These are phyloP conservation scores for Axilococcus clingmanii DNA, from an alignment of 139 green algal genomes.

Conservation along the genomic window DNA sequence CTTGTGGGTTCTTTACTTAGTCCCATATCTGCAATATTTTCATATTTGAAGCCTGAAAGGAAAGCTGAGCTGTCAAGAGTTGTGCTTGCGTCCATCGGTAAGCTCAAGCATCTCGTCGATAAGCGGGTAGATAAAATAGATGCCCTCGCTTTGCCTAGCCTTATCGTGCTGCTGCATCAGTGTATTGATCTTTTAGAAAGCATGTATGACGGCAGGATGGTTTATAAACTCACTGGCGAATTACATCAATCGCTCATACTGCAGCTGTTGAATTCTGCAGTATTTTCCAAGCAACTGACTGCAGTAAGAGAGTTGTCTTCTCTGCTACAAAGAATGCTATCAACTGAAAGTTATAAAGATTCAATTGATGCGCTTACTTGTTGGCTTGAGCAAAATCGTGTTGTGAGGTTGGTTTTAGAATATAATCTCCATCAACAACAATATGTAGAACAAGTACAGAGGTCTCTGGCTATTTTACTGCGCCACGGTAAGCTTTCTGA, in stretches of 20 bases:
- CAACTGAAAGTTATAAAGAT: too few relatives aligned
- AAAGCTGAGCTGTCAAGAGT: too few relatives aligned
- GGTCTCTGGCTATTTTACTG: slow-evolving; percentile 47
- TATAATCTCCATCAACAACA: slow-evolving; percentile 83
- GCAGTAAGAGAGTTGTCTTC: slow-evolving; percentile 29
- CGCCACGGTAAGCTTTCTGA: slow-evolving; percentile 30
- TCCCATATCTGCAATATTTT: too few relatives aligned
- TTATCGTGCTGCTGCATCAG: neutral
- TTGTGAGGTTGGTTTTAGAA: slow-evolving; percentile 63
- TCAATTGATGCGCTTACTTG: too few relatives aligned
- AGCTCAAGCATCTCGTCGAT: too few relatives aligned
- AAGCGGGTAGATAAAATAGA: too few relatives aligned
- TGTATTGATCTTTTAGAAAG: neutral
- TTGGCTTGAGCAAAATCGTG: slow-evolving; percentile 55
- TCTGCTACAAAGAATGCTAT: neutral
- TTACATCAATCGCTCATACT: slow-evolving; percentile 50
- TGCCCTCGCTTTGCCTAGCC: neutral
- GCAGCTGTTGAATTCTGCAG: slow-evolving; percentile 53
- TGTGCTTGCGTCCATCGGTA: too few relatives aligned
- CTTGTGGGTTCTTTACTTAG: too few relatives aligned
- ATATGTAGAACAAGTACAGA: slow-evolving; percentile 68
- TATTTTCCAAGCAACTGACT: slow-evolving; percentile 60
- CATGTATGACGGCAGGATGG: neutral
- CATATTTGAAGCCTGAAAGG: too few relatives aligned
- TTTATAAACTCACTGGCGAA: too few relatives aligned